Percentiles rank a stretch among this genome's conserved stretches.
phyloP scores from a whole-genome alignment of 495 filamentous ascomycete species.

The Thozetella sp. region DNA sequence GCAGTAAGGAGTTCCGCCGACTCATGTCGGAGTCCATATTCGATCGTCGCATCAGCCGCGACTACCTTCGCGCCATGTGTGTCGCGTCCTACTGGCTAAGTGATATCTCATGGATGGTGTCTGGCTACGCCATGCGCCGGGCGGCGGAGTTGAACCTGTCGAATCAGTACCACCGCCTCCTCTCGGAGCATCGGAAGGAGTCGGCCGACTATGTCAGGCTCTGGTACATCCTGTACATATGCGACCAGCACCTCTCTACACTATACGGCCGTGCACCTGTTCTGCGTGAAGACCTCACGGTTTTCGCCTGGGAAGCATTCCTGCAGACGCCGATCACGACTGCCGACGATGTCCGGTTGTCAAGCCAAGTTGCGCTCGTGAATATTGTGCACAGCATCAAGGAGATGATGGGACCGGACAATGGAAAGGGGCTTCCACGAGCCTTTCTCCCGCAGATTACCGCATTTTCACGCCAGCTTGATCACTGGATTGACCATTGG shows the following conservation, averaged over 20 bases:
- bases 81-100: constrained; percentile 42
- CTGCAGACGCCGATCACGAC: constrained; percentile 46
- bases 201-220: constrained; percentile 20
- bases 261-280: constrained; percentile 40
- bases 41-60: constrained; percentile 30
- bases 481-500: constrained; percentile 36
- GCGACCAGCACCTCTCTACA: constrained; percentile 46
- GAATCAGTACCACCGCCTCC: constrained; percentile 46
- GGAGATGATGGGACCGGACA: constrained; percentile 57
- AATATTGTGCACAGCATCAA: constrained; percentile 60
- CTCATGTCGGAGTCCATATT: constrained; percentile 36
- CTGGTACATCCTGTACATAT: constrained; percentile 43
- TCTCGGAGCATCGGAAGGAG: constrained; percentile 34
- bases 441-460: neutral
- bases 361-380: constrained; percentile 60
- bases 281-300: constrained; percentile 52
- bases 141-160: constrained; percentile 41
- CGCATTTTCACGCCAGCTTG: neutral
- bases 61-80: constrained; percentile 34
- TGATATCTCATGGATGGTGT: constrained; percentile 38
- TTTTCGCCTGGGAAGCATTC: constrained; percentile 53
- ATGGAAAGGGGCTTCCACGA: constrained; percentile 22
- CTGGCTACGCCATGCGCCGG: constrained; percentile 40
- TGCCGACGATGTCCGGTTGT: constrained; percentile 53
- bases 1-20: constrained; percentile 31